Conservation (phyloP, 2,329 filamentous ascomycete species). For the Dactylonectria macrodidyma region DNA sequence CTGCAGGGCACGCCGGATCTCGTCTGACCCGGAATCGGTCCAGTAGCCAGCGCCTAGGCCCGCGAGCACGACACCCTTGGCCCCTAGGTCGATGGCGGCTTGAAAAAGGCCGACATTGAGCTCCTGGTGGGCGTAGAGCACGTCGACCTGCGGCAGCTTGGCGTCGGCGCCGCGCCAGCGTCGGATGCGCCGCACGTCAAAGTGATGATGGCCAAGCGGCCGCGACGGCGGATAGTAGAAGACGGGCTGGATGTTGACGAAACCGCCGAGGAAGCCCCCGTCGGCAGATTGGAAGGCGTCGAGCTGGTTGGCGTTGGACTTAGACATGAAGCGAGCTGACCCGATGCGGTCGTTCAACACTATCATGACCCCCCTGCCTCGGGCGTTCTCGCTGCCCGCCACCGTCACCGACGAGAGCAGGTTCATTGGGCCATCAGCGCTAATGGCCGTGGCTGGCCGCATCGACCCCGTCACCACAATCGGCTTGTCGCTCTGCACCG, state of each 20-base stretch:
- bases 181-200: conserved; percentile 51
- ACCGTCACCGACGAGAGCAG: conserved; percentile 72
- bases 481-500: conserved; percentile 70
- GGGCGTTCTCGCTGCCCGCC: conserved; percentile 62
- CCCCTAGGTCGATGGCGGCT: conserved; percentile 64
- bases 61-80: conserved; percentile 69
- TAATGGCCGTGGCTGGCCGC: conserved; percentile 74
- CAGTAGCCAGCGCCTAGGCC: conserved; percentile 69
- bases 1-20: conserved; percentile 60
- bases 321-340: conserved; percentile 70
- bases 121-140: conserved; percentile 70
- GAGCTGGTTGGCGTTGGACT: conserved; percentile 74
- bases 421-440: conserved; percentile 75
- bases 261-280: conserved; percentile 69
- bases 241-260: conserved; percentile 70
- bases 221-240: conserved; percentile 71
- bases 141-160: conserved; percentile 68
- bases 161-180: conserved; percentile 38
- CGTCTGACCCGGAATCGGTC: conserved; percentile 55
- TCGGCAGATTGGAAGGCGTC: conserved; percentile 74
- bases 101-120: conserved; percentile 63
- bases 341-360: conserved; percentile 75
- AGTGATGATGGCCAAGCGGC: conserved; percentile 63
- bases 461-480: conserved; percentile 74
- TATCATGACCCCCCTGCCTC: conserved; percentile 70